Evolutionary conservation across 495 filamentous ascomycete genomes (phyloP).

Genomic region (Viridothelium virens): DNA sequence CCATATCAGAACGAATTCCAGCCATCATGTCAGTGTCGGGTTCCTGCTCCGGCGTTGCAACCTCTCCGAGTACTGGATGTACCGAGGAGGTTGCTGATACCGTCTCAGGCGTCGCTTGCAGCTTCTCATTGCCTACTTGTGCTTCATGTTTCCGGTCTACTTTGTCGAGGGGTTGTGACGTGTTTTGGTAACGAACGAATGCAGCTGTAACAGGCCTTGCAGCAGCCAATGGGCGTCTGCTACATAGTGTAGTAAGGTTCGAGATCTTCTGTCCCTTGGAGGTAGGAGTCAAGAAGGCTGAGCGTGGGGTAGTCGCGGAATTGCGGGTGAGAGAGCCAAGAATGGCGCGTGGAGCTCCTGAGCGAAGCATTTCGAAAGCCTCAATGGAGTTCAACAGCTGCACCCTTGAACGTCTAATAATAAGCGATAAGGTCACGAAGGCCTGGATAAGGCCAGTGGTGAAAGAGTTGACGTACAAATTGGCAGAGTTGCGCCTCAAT

Average conservation of each 20-base stretch:
- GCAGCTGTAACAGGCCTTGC: slow-evolving; percentile 25
- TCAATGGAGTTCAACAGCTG: background rate
- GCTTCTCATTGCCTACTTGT: slow-evolving; percentile 41
- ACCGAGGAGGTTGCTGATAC: slow-evolving; percentile 52
- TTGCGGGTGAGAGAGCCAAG: slow-evolving; percentile 25
- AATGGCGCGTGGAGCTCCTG: slow-evolving; percentile 28
- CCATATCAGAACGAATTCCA: slow-evolving; percentile 65
- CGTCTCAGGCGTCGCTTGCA: slow-evolving; percentile 49
- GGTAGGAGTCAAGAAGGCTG: slow-evolving; percentile 18
- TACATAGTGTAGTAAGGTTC: slow-evolving; percentile 17
- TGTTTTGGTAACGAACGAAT: slow-evolving; percentile 22
- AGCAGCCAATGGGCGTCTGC: slow-evolving; percentile 17
- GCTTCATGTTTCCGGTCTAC: slow-evolving; percentile 49
- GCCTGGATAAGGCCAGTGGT: background rate
- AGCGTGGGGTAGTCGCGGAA: slow-evolving; percentile 13
- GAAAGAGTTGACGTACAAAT: background rate
- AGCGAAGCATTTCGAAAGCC: slow-evolving; percentile 31
- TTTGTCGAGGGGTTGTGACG: slow-evolving; percentile 30
- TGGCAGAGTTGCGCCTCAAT: background rate
- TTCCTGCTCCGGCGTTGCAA: slow-evolving; percentile 28
- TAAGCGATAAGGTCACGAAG: background rate
- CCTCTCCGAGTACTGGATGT: slow-evolving; percentile 47
- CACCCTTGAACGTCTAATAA: background rate
- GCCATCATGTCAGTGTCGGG: slow-evolving; percentile 51
- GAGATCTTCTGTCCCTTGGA: slow-evolving; percentile 23